Evolutionary conservation across 2,329 filamentous ascomycete species (phyloP), one percentile per base, ranked within the genome.

Genomic region (Phialemoniopsis sp.): DNA sequence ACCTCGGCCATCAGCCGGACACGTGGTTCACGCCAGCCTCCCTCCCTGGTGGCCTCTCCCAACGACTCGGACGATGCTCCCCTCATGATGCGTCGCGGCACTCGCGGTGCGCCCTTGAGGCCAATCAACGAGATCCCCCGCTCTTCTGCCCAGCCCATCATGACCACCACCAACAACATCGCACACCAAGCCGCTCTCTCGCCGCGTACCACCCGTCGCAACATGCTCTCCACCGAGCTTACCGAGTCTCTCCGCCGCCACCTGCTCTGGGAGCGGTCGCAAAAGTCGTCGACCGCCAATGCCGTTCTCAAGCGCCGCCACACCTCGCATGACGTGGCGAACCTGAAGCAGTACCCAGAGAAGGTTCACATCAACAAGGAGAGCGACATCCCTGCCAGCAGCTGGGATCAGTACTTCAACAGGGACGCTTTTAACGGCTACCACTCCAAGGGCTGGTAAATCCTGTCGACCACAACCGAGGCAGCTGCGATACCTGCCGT

Each of bases 211-310:
- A 96, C 90, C 1, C 80, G 93, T 37, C 80, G 90, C 44, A 94
- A 96, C 63, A 98, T 98, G 93, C 76, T 98, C 41, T 85, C 88
- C 8, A 94, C 88, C 1, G 93, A 98, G 67, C 72, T 98, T 39
- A 96, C 91, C 3, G 89, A 95, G 59, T 95, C 89, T 16, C 80
- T 98, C 4, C 82, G 93, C 16, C 87, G 89, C 51, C 87, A 96
- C 53, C 81, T 98, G 13, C 77, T 97, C 13, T 95, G 89, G 87
- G 93, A 98, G 62, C 85, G 93, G 38, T 89, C 95, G 57, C 91
- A 97, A 58, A 95, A 93, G 75, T 89, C 88, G 43, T 85, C 87
- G 28, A 91, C 89, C 8, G 87, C 84, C 53, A 90, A 91, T 47
- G 89, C 90, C 2, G 87, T 91, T 39, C 74, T 95, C 42, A 94